Evolutionary conservation across 2,329 filamentous ascomycete species (phyloP).

Genomic region (Elsinoe fawcettii): DNA sequence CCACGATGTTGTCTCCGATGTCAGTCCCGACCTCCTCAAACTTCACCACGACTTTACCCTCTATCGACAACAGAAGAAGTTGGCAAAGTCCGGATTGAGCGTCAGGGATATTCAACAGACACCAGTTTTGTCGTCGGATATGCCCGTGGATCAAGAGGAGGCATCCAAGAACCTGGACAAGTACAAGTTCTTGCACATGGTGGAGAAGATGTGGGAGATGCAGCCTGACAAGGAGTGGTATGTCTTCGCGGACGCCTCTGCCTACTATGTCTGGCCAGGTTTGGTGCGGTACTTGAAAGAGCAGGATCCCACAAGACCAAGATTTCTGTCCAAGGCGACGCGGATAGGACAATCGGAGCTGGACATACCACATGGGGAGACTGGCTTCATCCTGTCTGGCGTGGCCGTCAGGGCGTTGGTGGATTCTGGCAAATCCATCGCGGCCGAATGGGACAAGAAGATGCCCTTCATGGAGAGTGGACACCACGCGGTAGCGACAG

Average conservation of each 20-base stretch:
- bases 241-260: slow-evolving; percentile 47
- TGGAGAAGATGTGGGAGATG: slow-evolving; percentile 40
- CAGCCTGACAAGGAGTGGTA: slow-evolving; percentile 43
- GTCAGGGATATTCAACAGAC: slow-evolving; percentile 18
- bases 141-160: neutral
- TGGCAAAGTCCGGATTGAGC: slow-evolving; percentile 14
- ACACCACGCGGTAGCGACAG: slow-evolving; percentile 22
- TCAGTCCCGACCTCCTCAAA: slow-evolving; percentile 22
- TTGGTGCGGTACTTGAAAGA: slow-evolving; percentile 40
- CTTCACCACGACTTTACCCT: slow-evolving; percentile 22
- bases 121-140: slow-evolving; percentile 11
- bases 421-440: slow-evolving; percentile 16
- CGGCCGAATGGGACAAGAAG: slow-evolving; percentile 22
- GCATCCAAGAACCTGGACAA: slow-evolving; percentile 34
- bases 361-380: slow-evolving; percentile 23
- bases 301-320: slow-evolving; percentile 35
- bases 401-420: slow-evolving; percentile 19
- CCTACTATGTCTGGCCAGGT: slow-evolving; percentile 36
- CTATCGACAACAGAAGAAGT: slow-evolving; percentile 21
- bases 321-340: slow-evolving; percentile 33
- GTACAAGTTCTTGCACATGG: slow-evolving; percentile 47
- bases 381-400: slow-evolving; percentile 24
- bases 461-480: slow-evolving; percentile 22
- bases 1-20: slow-evolving; percentile 43
- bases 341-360: slow-evolving; percentile 16